Percentiles rank a stretch among this genome's conserved stretches.
Evolutionary conservation across 148 eudicot genomes (phyloP).

Genomic region (Beta vulgaris): DNA sequence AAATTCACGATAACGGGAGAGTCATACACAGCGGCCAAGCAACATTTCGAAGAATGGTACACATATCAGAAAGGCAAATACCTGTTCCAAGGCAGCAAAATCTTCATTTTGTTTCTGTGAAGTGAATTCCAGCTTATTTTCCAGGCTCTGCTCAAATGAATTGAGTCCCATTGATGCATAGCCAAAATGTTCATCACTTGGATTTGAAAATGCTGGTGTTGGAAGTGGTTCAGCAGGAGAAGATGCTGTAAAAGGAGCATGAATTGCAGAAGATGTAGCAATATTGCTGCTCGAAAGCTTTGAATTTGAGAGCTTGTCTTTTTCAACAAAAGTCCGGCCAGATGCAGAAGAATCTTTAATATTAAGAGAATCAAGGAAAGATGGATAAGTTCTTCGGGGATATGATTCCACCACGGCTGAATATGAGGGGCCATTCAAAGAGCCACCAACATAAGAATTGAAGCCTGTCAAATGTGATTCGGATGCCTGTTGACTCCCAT

Average conservation of each 20-base stretch:
- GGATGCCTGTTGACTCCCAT: slow-evolving; percentile 36
- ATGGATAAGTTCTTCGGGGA: slow-evolving; percentile 68
- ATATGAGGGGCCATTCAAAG: slow-evolving; percentile 34
- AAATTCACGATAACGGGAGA: neutral
- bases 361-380: slow-evolving; percentile 83
- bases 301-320: slow-evolving; percentile 30
- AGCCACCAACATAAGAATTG: slow-evolving; percentile 33
- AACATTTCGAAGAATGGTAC: neutral
- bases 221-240: slow-evolving; percentile 30
- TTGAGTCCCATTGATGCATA: slow-evolving; percentile 32
- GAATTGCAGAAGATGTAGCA: slow-evolving; percentile 36
- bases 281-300: slow-evolving; percentile 33
- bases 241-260: slow-evolving; percentile 17
- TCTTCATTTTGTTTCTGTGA: slow-evolving; percentile 74
- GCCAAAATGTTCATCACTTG: slow-evolving; percentile 29
- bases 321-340: slow-evolving; percentile 32
- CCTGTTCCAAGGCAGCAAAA: slow-evolving; percentile 98
- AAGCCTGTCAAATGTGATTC: slow-evolving; percentile 39
- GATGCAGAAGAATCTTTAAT: slow-evolving; percentile 49
- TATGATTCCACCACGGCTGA: slow-evolving; percentile 43
- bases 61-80: slow-evolving; percentile 21
- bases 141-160: slow-evolving; percentile 34
- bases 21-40: neutral
- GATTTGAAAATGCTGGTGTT: slow-evolving; percentile 19
- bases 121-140: slow-evolving; percentile 37